Evolutionary conservation across 2,329 filamentous ascomycete genomes (phyloP).

Genomic region (Monilinia laxa): DNA sequence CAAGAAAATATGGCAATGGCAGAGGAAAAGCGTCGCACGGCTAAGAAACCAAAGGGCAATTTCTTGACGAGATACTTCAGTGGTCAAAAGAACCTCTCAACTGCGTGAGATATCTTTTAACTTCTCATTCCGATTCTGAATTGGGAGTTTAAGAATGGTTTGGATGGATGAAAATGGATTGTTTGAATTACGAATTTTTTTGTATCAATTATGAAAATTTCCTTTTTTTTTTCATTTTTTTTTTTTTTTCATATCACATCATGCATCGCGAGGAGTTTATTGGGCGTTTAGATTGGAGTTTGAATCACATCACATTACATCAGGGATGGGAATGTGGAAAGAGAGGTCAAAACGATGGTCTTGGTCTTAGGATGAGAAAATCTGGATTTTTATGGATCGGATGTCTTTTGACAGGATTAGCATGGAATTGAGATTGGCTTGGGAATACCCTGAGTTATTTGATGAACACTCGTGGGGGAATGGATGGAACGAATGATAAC

Average conservation of each 20-base stretch:
- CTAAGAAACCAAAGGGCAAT: slow-evolving; percentile 36
- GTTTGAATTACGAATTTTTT: slow-evolving; percentile 21
- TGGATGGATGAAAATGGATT: slow-evolving; percentile 8
- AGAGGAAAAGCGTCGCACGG: slow-evolving; percentile 29
- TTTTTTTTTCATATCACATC: slow-evolving; percentile 1
- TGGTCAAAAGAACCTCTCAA: slow-evolving; percentile 19
- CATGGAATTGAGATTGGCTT: slow-evolving; percentile 3
- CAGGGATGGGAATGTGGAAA: slow-evolving; percentile 15
- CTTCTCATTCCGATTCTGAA: not conserved
- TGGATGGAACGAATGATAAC: not conserved
- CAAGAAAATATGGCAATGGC: slow-evolving; percentile 26
- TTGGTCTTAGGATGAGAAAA: slow-evolving; percentile 19
- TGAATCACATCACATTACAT: slow-evolving; percentile 7
- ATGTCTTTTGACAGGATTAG: slow-evolving; percentile 17
- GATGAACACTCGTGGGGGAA: not conserved
- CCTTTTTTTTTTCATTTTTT: not conserved
- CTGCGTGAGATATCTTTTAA: not conserved
- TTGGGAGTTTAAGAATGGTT: not conserved
- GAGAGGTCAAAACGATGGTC: slow-evolving; percentile 6
- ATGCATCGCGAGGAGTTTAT: slow-evolving; percentile 22
- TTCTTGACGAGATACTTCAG: slow-evolving; percentile 37
- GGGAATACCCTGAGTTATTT: slow-evolving; percentile 15
- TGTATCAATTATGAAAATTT: slow-evolving; percentile 20
- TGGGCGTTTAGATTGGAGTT: slow-evolving; percentile 17
- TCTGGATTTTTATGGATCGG: slow-evolving; percentile 20